Conservation (phyloP, 768 basidiomycete genomes). For the Multifurca ochricompacta region DNA sequence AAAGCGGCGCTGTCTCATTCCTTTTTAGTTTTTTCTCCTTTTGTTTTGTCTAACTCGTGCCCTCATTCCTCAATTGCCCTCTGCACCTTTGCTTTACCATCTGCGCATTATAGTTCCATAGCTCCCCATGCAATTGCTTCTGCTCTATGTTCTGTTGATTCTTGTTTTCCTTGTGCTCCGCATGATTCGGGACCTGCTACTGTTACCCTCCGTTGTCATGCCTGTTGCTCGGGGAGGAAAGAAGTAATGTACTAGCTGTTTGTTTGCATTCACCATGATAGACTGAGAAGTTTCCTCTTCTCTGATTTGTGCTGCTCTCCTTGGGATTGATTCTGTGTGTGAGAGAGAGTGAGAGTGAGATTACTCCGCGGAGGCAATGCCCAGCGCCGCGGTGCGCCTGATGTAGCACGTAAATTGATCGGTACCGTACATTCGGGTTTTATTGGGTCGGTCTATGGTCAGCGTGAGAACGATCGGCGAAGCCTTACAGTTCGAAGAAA, state of each 20-base stretch:
- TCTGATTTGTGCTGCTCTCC: not conserved
- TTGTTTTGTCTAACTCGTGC: slow-evolving; percentile 10
- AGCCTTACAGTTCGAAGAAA: not conserved
- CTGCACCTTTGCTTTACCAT: slow-evolving; percentile 17
- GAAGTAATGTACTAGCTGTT: slow-evolving; percentile 16
- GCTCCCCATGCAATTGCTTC: slow-evolving; percentile 15
- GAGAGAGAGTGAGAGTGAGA: not conserved
- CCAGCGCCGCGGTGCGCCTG: slow-evolving; percentile 2
- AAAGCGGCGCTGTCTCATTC: slow-evolving; percentile 7
- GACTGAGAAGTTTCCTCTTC: not conserved
- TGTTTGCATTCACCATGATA: slow-evolving; percentile 8
- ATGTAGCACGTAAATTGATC: slow-evolving; percentile 14
- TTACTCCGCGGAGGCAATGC: not conserved
- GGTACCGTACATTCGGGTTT: slow-evolving; percentile 8
- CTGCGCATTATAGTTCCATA: slow-evolving; percentile 18
- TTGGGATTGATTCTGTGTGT: not conserved
- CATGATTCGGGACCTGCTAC: slow-evolving; percentile 9
- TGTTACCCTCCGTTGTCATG: slow-evolving; percentile 12
- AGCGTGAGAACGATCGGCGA: slow-evolving; percentile 18
- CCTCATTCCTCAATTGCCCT: not conserved
- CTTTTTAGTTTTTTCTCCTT: not conserved
- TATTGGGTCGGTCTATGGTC: not conserved
- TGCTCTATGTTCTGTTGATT: slow-evolving; percentile 10
- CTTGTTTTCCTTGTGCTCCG: slow-evolving; percentile 14
- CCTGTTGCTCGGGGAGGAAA: slow-evolving; percentile 4